Evolutionary conservation across 495 filamentous ascomycete species (phyloP).

Genomic region (Neurospora tetraspora): DNA sequence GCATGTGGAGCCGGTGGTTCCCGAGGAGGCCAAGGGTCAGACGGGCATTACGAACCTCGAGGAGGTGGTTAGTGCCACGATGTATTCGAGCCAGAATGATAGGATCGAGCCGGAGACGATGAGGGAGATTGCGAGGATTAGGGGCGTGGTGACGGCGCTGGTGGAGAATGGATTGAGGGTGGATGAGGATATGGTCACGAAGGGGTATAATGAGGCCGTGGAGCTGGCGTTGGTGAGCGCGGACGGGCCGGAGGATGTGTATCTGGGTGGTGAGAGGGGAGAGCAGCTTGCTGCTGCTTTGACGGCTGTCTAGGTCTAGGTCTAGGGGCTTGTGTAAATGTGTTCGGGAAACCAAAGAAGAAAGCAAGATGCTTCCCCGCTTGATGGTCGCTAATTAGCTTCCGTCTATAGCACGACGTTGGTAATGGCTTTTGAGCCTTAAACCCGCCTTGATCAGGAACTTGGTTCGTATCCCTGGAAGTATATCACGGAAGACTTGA

Average conservation of each 20-base stretch:
- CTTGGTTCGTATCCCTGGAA: not conserved
- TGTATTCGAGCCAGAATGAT: conserved; percentile 91
- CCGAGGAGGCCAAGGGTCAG: conserved; percentile 30
- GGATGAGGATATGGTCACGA: conserved; percentile 83
- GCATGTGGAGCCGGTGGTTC: conserved; percentile 43
- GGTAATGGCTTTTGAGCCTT: not conserved
- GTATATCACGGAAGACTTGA: not conserved
- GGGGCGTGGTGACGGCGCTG: conserved; percentile 68
- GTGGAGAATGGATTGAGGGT: conserved; percentile 74
- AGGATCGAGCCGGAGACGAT: conserved; percentile 62
- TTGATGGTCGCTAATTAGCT: not conserved
- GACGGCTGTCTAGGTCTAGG: conserved; percentile 21
- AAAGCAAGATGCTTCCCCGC: not conserved
- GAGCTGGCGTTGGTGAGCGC: conserved; percentile 54
- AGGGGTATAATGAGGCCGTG: conserved; percentile 67
- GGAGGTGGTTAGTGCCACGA: conserved; percentile 55
- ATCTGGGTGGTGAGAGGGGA: conserved; percentile 65
- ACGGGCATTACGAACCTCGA: conserved; percentile 68
- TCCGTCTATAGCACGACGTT: not conserved
- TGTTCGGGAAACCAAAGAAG: not conserved
- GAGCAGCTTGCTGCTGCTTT: conserved; percentile 53
- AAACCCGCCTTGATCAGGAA: not conserved
- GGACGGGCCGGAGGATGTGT: conserved; percentile 42
- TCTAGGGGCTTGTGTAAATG: not conserved
- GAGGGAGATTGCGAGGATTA: conserved; percentile 75